Evolutionary conservation across 352 stramenopile species (phyloP).

Genomic region (Phytophthora rubi): DNA sequence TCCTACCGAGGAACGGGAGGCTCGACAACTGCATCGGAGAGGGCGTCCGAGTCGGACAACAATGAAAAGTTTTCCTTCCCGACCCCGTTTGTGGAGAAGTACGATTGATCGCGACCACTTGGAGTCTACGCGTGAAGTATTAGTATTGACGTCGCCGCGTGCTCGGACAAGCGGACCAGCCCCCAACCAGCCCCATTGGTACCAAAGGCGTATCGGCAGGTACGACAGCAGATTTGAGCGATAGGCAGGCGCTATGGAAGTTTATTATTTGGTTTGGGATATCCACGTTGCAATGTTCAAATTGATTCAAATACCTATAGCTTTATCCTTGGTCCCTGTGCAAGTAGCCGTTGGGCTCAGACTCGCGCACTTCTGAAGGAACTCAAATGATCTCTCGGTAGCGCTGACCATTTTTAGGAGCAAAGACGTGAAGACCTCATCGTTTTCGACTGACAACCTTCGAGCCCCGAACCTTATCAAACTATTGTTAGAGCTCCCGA

Average conservation of each 20-base stretch:
- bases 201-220: constrained; percentile 20
- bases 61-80: constrained; percentile 58
- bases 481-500: constrained; percentile 14
- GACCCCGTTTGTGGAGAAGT: constrained; percentile 72
- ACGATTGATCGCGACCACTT: constrained; percentile 40
- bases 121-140: constrained; percentile 39
- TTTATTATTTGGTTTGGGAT: constrained; percentile 32
- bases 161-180: constrained; percentile 15
- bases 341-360: neutral
- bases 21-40: constrained; percentile 58
- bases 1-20: constrained; percentile 50
- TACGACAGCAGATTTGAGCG: constrained; percentile 26
- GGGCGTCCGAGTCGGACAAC: constrained; percentile 49
- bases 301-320: neutral
- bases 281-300: neutral
- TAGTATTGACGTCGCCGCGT: constrained; percentile 37
- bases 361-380: too few species aligned
- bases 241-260: constrained; percentile 25
- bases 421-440: constrained; percentile 21
- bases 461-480: neutral
- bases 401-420: constrained; percentile 2
- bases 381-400: neutral
- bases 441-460: neutral
- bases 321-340: neutral
- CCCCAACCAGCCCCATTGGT: constrained; percentile 24